These are phyloP conservation scores for Aquilaria yunnanensis DNA, from an alignment of 345 rosid genomes.

Conservation along the genomic window DNA sequence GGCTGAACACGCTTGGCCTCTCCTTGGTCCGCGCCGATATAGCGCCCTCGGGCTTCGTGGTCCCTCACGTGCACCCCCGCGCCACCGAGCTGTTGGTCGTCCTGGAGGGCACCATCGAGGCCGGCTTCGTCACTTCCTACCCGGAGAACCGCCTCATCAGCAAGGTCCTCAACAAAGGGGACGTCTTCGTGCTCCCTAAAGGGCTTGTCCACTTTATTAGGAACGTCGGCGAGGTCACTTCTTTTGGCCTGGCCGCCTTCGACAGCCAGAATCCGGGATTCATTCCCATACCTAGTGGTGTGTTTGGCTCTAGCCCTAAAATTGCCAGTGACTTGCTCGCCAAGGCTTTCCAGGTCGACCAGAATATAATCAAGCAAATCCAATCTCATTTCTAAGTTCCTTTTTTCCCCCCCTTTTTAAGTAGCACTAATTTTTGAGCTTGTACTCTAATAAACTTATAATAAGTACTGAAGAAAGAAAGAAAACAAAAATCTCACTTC, in stretches of 20 bases:
- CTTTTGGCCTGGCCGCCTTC: slow-evolving; percentile 32
- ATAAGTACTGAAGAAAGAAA: too few relatives aligned
- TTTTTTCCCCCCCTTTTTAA: too few relatives aligned
- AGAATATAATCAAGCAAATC: slow-evolving; percentile 23
- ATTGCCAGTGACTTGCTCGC: slow-evolving; percentile 33
- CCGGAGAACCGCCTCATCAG: slow-evolving; percentile 22
- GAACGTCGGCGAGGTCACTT: slow-evolving; percentile 27
- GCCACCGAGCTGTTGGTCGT: slow-evolving; percentile 5
- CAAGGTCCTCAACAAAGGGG: slow-evolving; percentile 39
- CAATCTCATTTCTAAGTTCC: slow-evolving; percentile 16
- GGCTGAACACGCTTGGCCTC: slow-evolving; percentile 10
- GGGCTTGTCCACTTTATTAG: slow-evolving; percentile 37
- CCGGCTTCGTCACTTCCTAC: slow-evolving; percentile 7
- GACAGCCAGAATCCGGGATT: slow-evolving; percentile 41
- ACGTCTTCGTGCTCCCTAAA: slow-evolving; percentile 38
- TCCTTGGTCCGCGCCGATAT: neutral
- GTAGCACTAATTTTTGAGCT: too few relatives aligned
- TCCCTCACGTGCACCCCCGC: slow-evolving; percentile 9
- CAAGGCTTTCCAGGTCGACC: slow-evolving; percentile 37
- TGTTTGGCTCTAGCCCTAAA: slow-evolving; percentile 30
- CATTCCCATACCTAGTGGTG: slow-evolving; percentile 26
- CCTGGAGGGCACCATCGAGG: neutral
- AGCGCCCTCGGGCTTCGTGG: slow-evolving; percentile 5
- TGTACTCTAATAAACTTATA: too few relatives aligned
- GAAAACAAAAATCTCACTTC: too few relatives aligned